Conservation (phyloP, 1,139 yeast species). For the Nakaseomyces uthaithaninus region DNA sequence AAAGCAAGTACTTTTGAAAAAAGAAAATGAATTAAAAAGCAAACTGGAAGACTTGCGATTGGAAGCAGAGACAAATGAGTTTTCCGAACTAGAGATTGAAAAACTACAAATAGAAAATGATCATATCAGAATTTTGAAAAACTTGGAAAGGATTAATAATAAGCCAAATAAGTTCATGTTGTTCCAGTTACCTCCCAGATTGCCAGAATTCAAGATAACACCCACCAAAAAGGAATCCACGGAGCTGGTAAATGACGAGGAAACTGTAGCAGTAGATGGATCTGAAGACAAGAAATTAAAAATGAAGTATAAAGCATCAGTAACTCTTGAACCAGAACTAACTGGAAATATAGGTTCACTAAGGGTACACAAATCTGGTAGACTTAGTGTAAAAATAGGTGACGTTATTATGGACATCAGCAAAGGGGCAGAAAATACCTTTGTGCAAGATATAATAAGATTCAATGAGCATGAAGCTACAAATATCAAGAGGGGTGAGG, state of each 20-base stretch:
- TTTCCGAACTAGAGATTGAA: conserved; percentile 27
- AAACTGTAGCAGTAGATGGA: conserved; percentile 9
- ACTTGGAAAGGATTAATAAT: conserved; percentile 31
- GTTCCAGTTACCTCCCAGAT: conserved; percentile 62
- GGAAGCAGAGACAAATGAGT: conserved; percentile 28
- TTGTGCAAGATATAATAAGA: conserved; percentile 68
- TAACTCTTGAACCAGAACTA: conserved; percentile 17
- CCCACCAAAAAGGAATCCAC: conserved; percentile 17
- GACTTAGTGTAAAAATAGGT: conserved; percentile 65
- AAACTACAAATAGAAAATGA: conserved; percentile 31
- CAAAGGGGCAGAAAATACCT: conserved; percentile 65
- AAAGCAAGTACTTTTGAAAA: not conserved
- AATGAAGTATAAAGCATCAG: conserved; percentile 9
- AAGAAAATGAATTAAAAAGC: conserved; percentile 1
- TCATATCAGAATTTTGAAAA: conserved; percentile 32
- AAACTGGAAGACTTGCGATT: conserved; percentile 5
- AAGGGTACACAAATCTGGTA: conserved; percentile 76
- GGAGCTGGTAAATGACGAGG: conserved; percentile 12
- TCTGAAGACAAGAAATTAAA: conserved; percentile 9
- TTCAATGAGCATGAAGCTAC: conserved; percentile 42
- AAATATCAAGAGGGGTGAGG: conserved; percentile 12
- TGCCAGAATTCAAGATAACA: conserved; percentile 46
- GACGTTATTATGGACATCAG: conserved; percentile 59
- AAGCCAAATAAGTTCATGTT: conserved; percentile 41
- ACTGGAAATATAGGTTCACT: conserved; percentile 63